Evolutionary conservation across 495 filamentous ascomycete genomes (phyloP).

Genomic region (Tuber umbilicatum): DNA sequence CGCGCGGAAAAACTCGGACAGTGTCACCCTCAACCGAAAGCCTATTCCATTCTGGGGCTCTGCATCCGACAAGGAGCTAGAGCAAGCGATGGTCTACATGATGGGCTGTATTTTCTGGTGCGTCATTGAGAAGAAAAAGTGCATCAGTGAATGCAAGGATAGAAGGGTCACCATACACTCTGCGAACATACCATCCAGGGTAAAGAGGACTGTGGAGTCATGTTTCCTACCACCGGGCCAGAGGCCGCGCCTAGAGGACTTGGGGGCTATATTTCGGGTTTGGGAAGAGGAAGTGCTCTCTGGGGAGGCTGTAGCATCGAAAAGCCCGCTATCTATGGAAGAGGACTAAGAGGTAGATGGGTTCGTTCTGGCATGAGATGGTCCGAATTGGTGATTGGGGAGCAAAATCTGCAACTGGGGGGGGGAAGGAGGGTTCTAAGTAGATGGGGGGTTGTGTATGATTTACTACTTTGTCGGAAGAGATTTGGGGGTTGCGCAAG

Average conservation of each 20-base stretch:
- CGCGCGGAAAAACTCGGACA: slow-evolving; percentile 12
- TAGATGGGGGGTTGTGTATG: background rate
- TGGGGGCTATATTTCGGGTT: background rate
- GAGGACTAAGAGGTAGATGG: background rate
- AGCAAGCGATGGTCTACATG: slow-evolving; percentile 34
- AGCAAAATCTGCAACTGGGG: background rate
- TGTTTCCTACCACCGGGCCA: background rate
- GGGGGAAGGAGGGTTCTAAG: no score
- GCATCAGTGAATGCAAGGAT: slow-evolving; percentile 10
- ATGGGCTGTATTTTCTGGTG: slow-evolving; percentile 29
- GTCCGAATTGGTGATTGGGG: background rate
- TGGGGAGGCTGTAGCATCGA: background rate
- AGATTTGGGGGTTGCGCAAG: background rate
- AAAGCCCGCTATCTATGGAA: background rate
- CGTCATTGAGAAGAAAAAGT: slow-evolving; percentile 16
- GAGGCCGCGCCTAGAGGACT: background rate
- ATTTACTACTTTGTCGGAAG: background rate
- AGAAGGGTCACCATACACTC: background rate
- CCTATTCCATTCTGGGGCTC: slow-evolving; percentile 14
- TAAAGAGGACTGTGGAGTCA: slow-evolving; percentile 1
- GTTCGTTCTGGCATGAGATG: background rate
- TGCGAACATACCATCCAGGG: background rate
- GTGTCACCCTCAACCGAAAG: background rate
- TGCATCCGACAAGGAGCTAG: slow-evolving; percentile 5
- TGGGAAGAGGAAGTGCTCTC: background rate